phyloP scores from a whole-genome alignment of 2,329 filamentous ascomycete genomes.

The Arthrobotrys entomopaga region DNA sequence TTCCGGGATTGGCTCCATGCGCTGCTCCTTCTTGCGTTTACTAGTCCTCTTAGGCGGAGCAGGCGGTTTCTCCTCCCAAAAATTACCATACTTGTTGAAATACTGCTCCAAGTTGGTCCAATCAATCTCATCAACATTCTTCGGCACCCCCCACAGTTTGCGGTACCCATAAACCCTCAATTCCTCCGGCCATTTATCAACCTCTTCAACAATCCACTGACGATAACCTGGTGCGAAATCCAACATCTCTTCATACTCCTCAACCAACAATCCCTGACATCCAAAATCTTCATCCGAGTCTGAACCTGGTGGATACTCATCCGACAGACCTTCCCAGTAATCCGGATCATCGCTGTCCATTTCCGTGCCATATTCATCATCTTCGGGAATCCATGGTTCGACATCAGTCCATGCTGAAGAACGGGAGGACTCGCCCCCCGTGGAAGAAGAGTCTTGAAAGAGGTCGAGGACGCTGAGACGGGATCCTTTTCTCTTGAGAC shows the following conservation, averaged over 20 bases:
- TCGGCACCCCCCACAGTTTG: slow-evolving; percentile 2
- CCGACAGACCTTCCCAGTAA: background rate
- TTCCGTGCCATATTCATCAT: slow-evolving; percentile 7
- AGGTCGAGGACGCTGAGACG: background rate
- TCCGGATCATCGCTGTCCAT: background rate
- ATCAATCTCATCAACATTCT: background rate
- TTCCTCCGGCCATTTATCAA: slow-evolving; percentile 36
- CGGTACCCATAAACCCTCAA: slow-evolving; percentile 34
- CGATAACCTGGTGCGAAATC: slow-evolving; percentile 61
- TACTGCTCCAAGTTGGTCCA: background rate
- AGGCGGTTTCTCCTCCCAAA: slow-evolving; percentile 1
- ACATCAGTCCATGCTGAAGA: slow-evolving; percentile 16
- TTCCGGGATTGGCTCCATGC: background rate
- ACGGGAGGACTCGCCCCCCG: background rate
- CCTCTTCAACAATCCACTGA: slow-evolving; percentile 59
- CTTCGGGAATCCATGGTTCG: slow-evolving; percentile 11
- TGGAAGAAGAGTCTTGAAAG: background rate
- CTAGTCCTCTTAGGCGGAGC: too few relatives aligned
- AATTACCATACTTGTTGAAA: background rate
- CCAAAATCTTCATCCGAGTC: slow-evolving; percentile 58
- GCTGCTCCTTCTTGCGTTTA: too few relatives aligned
- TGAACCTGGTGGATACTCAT: slow-evolving; percentile 2
- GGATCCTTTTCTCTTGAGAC: background rate
- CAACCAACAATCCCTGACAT: slow-evolving; percentile 62
- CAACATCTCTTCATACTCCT: slow-evolving; percentile 62